Base-by-base conservation (phyloP, 2,329 filamentous ascomycete genomes). In the Pyrenochaeta sp. region DNA sequence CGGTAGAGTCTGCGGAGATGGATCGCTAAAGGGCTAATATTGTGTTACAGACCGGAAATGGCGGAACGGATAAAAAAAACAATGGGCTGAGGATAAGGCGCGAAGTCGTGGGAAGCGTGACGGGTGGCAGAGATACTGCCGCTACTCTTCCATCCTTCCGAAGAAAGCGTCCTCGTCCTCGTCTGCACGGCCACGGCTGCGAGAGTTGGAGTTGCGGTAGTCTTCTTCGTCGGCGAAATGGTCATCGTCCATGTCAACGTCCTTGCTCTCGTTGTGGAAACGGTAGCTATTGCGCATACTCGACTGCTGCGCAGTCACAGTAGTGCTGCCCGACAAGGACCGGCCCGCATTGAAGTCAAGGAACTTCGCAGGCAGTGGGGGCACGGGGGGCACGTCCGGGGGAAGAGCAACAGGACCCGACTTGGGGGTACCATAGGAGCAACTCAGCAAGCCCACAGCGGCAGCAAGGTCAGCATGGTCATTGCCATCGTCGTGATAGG, bases 141-240 rank as follows among this genome's bases (percentile, higher is more conserved):
- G 10, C 45, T 61, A 72, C 51, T 96, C 90, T 74, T 99, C 94
- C 93, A 97, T 97, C 58, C 85, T 84, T 44, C 92, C 92, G 77
- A 99, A 99, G 62, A 97, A 88, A 66, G 92, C 92, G 56, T 96
- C 92, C 57, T 97, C 93, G 52, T 96, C 91, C 60, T 96, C 92
- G 60, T 95, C 89, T 70, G 85, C 87, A 51, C 87, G 67, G 36
- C 82, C 82, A 41, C 83, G 81, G 46, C 65, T 66, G 50, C 61
- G 65, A 32, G 65, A 65, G 41, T 68, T 59, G 53, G 66, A 59
- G 34, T 65, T 64, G 38, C 74, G 78, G 62, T 85, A 84, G 50
- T 88, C 85, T 49, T 88, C 85, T 41, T 90, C 86, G 53, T 84
- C 84, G 59, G 78, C 77, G 53, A 81, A 77, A 69, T 81, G 85